phyloP scores from a whole-genome alignment of 176 grass and related monocot species.

The Puya raimondii region DNA sequence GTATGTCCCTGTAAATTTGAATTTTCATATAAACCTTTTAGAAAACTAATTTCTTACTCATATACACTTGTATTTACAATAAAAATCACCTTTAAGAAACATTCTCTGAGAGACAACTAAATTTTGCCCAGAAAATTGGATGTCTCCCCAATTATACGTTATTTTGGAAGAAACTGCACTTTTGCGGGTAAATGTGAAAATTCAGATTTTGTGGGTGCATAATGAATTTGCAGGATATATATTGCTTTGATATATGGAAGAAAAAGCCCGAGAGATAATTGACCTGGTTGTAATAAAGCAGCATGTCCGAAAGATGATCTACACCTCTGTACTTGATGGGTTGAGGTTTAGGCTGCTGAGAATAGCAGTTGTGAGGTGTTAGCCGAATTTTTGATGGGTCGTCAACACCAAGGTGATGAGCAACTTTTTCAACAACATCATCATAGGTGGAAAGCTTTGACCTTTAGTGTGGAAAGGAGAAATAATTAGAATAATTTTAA shows the following conservation, averaged over 20 bases:
- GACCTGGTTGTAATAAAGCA: slow-evolving; percentile 98
- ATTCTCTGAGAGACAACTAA: neutral
- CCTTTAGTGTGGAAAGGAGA: slow-evolving; percentile 31
- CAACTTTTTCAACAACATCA: slow-evolving; percentile 95
- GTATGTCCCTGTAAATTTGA: too few relatives aligned
- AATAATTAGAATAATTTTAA: slow-evolving; percentile 9
- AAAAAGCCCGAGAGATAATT: neutral
- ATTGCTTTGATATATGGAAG: slow-evolving; percentile 6
- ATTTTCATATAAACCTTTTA: too few relatives aligned
- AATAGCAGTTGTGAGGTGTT: slow-evolving; percentile 98
- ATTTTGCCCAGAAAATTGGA: too few relatives aligned
- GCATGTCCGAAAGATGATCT: slow-evolving; percentile 81
- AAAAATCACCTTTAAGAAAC: neutral
- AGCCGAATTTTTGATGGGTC: slow-evolving; percentile 95
- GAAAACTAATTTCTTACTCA: too few relatives aligned
- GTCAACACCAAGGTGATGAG: slow-evolving; percentile 68
- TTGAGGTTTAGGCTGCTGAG: slow-evolving; percentile 96
- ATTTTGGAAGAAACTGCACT: neutral
- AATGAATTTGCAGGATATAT: neutral
- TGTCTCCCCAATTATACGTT: neutral
- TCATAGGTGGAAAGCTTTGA: slow-evolving; percentile 89
- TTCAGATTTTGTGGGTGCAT: neutral
- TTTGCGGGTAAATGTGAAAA: too few relatives aligned
- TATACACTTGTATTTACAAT: too few relatives aligned
- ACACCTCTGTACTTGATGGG: slow-evolving; percentile 91